Base-by-base conservation (phyloP, 2,329 filamentous ascomycete genomes). In the Exophiala sp. region DNA sequence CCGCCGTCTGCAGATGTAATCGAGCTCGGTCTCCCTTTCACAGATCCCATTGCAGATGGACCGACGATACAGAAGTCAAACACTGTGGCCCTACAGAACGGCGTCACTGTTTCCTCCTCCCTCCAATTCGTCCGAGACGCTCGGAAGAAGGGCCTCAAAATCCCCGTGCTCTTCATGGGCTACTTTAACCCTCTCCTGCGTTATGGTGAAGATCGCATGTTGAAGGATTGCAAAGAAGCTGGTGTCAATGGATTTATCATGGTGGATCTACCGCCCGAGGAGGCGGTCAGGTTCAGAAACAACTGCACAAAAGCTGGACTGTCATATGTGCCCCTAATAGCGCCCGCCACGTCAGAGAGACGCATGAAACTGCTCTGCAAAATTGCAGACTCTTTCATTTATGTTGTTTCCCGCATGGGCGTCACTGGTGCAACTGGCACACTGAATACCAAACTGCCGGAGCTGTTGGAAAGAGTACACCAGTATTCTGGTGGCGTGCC, bases 331-430 rank as follows among this genome's bases (percentile, higher is more conserved):
- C 94, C 94, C n/a, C 79, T 99, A 49, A 96, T 99, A 65, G 92
- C 94, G 0, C 94, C 94, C 5, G 85, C 91, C 9, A 97, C 94
- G 1, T 96, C 91, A 5, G 91, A 96, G 65, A 80, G 84, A 61
- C 88, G 94, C 66, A 96, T 99, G 91, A 92, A 89, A 75, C 81
- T 96, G 38, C 86, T 99, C 10, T 99, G 94, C 82, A 85, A 89
- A 71, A 92, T 99, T 60, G 94, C 94, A 67, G 92, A 97, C 74
- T 96, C 91, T 3, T 99, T 97, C 77, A 95, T 99, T 74, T 99
- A 99, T 71, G 91, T 99, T 58, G 94, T 99, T 52, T 97, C 92
- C 21, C 83, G 92, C 65, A 95, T 96, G 87, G 94, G 94, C 65
- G 92, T 97, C 52, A 99, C 94, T 8, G 94, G 94, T 65, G 94